Evolutionary conservation across 1,139 yeast genomes (phyloP).

Genomic region (Taiozyma sp.): DNA sequence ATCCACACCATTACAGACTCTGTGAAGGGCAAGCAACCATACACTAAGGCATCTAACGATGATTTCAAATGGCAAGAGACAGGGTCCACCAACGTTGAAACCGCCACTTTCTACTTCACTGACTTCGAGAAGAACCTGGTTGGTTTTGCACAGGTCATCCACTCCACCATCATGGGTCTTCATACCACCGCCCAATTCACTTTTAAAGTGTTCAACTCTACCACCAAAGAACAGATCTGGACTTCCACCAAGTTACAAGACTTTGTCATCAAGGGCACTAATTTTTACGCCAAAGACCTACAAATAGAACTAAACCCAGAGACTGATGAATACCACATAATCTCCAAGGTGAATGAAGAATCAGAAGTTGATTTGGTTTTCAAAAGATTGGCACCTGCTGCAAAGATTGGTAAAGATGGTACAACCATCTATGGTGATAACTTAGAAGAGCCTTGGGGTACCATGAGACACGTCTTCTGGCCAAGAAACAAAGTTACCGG

Average conservation of each 20-base stretch:
- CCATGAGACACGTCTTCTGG: conserved; percentile 96
- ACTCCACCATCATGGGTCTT: conserved; percentile 84
- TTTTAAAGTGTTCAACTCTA: conserved; percentile 58
- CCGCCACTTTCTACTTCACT: conserved; percentile 85
- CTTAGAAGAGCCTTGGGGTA: conserved; percentile 85
- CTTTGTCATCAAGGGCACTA: conserved; percentile 69
- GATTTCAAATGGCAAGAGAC: conserved; percentile 80
- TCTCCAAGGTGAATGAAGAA: conserved; percentile 61
- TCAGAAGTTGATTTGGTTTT: conserved; percentile 68
- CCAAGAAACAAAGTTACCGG: conserved; percentile 79
- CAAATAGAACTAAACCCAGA: conserved; percentile 58
- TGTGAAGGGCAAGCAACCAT: conserved; percentile 49
- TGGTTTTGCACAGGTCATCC: conserved; percentile 93
- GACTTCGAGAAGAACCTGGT: conserved; percentile 55
- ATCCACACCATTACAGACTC: conserved; percentile 75
- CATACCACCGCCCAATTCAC: conserved; percentile 95
- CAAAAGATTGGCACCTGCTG: conserved; percentile 65
- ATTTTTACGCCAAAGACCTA: conserved; percentile 71
- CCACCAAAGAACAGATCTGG: conserved; percentile 47
- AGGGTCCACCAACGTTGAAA: conserved; percentile 83
- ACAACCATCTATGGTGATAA: conserved; percentile 81
- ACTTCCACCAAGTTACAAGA: conserved; percentile 86
- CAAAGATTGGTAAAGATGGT: conserved; percentile 89
- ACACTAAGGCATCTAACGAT: conserved; percentile 45
- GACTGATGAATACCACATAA: conserved; percentile 48